Evolutionary conservation across 2,329 filamentous ascomycete genomes (phyloP), one percentile per base, ranked within the genome.

Genomic region (Calonectria fujianensis): DNA sequence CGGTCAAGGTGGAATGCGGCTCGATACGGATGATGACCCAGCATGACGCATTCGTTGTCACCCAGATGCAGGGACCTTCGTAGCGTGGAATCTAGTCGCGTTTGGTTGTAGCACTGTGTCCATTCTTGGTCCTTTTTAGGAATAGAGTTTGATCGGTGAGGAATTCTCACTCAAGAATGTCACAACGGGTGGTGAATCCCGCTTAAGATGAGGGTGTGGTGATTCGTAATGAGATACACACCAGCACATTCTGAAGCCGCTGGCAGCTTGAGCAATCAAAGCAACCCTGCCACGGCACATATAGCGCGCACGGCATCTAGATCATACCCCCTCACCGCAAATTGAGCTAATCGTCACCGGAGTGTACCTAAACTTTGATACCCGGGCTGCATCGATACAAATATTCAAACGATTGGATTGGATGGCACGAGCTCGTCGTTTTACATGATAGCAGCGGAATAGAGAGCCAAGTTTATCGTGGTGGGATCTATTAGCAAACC

Each of bases 121-220:
- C 48, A 52, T 41, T 64, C 57, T 41, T 64, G 57, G 27, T 16
- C 27, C 35, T 37, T 70, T 70, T 48, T 20, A 66, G 48, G 65
- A 45, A 57, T 71, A 61, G 64, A 68, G 52, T 72, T 72, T 48
- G 18, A 51, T 61, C 31, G 51, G 32, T 52, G 31, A 67, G 57
- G 16, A 50, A 59, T 39, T 59, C 50, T 61, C 16, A 27, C 31
- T 18, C 37, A 14, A 39, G 32, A 51, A 31, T 11, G 48, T 45
- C n/a, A 41, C 32, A 24, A 10, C 35, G 29, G 32, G 45, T 32
- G 16, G 32, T 20, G 39, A 41, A 39, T 24, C 45, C 13, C 27
- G 9, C 29, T 16, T 11, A 27, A 48, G 14, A 37, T 57, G 32
- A 48, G 59, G 63, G 35, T 52, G 51, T 35, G 32, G 37, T 63